Conservation (phyloP, 2,329 filamentous ascomycete species). For the Aspergillus sp. region DNA sequence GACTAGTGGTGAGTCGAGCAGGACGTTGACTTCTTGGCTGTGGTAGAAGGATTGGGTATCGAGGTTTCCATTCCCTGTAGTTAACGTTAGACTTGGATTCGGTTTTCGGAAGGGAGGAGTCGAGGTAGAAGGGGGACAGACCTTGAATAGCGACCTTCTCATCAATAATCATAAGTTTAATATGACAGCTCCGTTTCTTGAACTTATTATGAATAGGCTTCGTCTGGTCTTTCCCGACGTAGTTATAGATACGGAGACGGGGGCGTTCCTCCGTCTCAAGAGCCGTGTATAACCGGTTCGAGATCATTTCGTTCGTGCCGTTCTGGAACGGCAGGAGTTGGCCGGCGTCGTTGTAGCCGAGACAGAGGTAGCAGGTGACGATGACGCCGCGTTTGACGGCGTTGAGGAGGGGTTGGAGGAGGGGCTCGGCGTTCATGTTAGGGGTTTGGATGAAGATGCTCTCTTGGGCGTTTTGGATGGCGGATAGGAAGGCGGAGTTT, state of each 20-base stretch:
- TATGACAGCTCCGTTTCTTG: slow-evolving; percentile 69
- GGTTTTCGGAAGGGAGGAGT: no score
- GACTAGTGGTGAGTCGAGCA: slow-evolving; percentile 65
- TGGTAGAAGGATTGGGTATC: slow-evolving; percentile 81
- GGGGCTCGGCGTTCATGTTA: slow-evolving; percentile 69
- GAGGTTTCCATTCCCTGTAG: slow-evolving; percentile 67
- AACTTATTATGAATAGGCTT: slow-evolving; percentile 64
- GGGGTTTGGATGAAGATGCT: slow-evolving; percentile 77
- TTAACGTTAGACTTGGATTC: no score
- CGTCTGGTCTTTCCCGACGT: slow-evolving; percentile 72
- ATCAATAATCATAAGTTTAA: slow-evolving; percentile 76
- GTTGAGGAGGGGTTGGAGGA: slow-evolving; percentile 62
- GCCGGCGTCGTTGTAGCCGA: slow-evolving; percentile 77
- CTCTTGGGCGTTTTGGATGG: slow-evolving; percentile 62
- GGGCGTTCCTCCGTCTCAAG: slow-evolving; percentile 55
- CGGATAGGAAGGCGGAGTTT: slow-evolving; percentile 72
- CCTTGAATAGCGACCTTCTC: slow-evolving; percentile 66
- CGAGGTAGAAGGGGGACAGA: slow-evolving; percentile 1
- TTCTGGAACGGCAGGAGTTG: slow-evolving; percentile 75
- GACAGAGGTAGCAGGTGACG: slow-evolving; percentile 69
- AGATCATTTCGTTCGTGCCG: slow-evolving; percentile 72
- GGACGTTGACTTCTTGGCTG: slow-evolving; percentile 73
- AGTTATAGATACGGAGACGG: slow-evolving; percentile 64
- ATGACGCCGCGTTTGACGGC: slow-evolving; percentile 67
- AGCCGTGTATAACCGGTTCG: slow-evolving; percentile 57